These are phyloP conservation scores for Arctostaphylos glauca DNA, from an alignment of 148 eudicot species.

Conservation along the genomic window DNA sequence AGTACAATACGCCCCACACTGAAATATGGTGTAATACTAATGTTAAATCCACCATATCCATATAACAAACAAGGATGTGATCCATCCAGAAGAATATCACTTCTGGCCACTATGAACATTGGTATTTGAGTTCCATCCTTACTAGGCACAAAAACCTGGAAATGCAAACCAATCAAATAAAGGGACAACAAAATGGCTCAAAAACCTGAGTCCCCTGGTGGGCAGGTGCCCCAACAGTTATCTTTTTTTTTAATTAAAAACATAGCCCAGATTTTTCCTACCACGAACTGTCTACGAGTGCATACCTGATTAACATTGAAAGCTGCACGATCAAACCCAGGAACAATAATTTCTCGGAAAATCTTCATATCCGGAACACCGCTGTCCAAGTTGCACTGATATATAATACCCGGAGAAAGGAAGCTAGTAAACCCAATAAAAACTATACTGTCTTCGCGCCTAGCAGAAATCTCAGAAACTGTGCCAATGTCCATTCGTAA, in stretches of 20 bases:
- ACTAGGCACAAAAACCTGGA: conserved; percentile 73
- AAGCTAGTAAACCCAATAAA: conserved; percentile 83
- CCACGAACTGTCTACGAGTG: background rate
- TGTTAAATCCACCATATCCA: conserved; percentile 92
- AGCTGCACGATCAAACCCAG: conserved; percentile 77
- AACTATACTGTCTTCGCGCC: conserved; percentile 57
- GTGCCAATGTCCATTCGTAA: conserved; percentile 90
- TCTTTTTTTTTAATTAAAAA: background rate
- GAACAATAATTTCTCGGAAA: conserved; percentile 76
- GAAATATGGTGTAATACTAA: conserved; percentile 84
- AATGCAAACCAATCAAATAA: conserved; percentile 11
- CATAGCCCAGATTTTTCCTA: background rate
- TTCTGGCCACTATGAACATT: conserved; percentile 74
- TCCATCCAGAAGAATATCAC: conserved; percentile 68
- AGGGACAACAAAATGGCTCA: background rate
- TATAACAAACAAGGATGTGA: conserved; percentile 89
- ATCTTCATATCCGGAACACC: conserved; percentile 61
- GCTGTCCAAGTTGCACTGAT: conserved; percentile 56
- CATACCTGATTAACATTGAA: conserved; percentile 79
- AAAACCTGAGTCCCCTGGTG: background rate
- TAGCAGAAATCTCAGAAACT: conserved; percentile 63
- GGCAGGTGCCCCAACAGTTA: background rate
- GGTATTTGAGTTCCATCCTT: conserved; percentile 89
- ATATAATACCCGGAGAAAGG: conserved; percentile 79
- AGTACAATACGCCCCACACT: conserved; percentile 57